phyloP scores from a whole-genome alignment of 2,329 filamentous ascomycete genomes.

The Paramyrothecium roridum region DNA sequence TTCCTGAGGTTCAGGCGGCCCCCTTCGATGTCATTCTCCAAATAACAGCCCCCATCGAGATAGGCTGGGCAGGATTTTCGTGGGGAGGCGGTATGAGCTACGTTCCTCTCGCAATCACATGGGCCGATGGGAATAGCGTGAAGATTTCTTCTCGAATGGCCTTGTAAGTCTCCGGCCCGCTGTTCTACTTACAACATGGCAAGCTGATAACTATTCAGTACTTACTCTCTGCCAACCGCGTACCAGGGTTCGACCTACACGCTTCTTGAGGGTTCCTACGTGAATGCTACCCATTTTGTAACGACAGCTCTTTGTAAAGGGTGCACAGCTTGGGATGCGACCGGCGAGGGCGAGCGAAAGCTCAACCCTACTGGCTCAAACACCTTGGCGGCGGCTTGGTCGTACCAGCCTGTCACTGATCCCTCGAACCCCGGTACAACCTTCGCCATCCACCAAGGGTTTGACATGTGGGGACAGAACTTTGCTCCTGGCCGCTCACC shows the following conservation, averaged over 20 bases:
- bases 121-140: conserved; percentile 34
- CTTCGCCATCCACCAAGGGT: conserved; percentile 40
- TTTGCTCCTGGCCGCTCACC: conserved; percentile 27
- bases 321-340: conserved; percentile 42
- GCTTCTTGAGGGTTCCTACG: conserved; percentile 29
- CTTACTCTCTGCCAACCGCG: conserved; percentile 27
- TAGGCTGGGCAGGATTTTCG: conserved; percentile 40
- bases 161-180: conserved; percentile 21
- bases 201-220: conserved; percentile 13
- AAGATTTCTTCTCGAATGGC: conserved; percentile 33
- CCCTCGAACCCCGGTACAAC: conserved; percentile 28
- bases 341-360: conserved; percentile 27
- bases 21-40: conserved; percentile 39
- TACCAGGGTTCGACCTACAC: conserved; percentile 28
- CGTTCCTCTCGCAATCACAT: conserved; percentile 37
- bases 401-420: conserved; percentile 31
- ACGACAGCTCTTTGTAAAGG: conserved; percentile 32
- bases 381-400: conserved; percentile 38
- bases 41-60: conserved; percentile 33
- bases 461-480: conserved; percentile 38
- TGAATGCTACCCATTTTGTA: conserved; percentile 30
- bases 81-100: conserved; percentile 44
- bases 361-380: conserved; percentile 33
- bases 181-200: not conserved
- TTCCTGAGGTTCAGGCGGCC: conserved; percentile 26